Base-by-base conservation (phyloP, 176 grass and related monocot genomes). In the Hordeum marinum region DNA sequence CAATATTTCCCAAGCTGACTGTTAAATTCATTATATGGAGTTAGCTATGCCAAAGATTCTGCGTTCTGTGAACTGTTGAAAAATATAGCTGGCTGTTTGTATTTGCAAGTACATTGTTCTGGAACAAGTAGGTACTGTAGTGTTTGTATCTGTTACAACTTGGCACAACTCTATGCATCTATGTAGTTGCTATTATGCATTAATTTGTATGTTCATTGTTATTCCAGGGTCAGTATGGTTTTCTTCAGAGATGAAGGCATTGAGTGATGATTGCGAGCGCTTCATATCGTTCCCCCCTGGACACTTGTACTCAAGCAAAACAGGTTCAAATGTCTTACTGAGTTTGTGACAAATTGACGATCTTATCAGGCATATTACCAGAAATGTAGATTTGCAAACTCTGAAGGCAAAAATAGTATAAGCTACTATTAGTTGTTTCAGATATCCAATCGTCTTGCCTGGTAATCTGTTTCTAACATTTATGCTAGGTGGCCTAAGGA, bases 181-280 rank as follows among this genome's bases (percentile, higher is more conserved):
- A 25, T 11, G 43, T 41, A 72, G 43, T 36, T 74, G 5, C 25
- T 17, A 25, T 62, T 74, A 60, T 27, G 1, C 11, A 69, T 71
- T 94, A 69, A 76, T 87, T 50, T 3, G 0, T 69, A 37, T n/a
- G 25, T 80, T 12, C 36, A 3, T 62, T 89, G 15, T 74, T 26
- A 88, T 91, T 87, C 70, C 91, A 99, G 97, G 97, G 54, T 99
- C 97, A 34, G 66, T 94, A 91, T 99, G 97, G 97, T 96, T 99
- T 84, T 87, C 97, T 76, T 99, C 97, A 80, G 97, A 99, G 91
- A 99, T 99, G 97, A 99, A 99, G 80, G 97, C 94, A 31, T 57
- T 99, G 35, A 99, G 94, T 86, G 97, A 99, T 91, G 97, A 99
- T 46, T 99, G 97, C 11, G 92, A 99, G 75, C 90, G 97, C 57